phyloP scores from a whole-genome alignment of 176 grass and related monocot species.

The Oryza glumipatula region DNA sequence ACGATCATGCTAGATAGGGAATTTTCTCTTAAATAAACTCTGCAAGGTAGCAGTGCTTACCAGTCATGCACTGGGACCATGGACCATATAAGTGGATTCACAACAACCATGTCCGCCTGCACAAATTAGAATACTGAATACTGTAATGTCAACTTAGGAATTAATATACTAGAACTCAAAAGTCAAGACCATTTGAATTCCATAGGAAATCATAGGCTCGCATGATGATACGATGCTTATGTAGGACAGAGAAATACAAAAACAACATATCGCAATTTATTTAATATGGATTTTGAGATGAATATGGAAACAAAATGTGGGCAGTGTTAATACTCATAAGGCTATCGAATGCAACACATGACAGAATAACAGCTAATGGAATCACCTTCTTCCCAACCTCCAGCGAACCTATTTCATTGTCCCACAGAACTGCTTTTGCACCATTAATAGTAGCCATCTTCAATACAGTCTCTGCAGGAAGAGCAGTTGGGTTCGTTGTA shows the following conservation, averaged over 20 bases:
- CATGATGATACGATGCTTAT: background rate
- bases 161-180: background rate
- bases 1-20: too few species aligned
- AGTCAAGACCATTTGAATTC: background rate
- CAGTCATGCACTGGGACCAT: constrained; percentile 91
- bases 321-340: background rate
- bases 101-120: constrained; percentile 82
- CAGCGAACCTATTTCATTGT: constrained; percentile 88
- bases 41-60: constrained; percentile 43
- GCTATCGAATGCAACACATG: constrained; percentile 12
- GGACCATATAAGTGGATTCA: constrained; percentile 87
- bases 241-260: background rate
- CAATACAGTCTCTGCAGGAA: constrained; percentile 72
- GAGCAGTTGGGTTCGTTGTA: constrained; percentile 73
- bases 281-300: background rate
- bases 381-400: constrained; percentile 87
- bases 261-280: background rate
- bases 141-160: constrained; percentile 7
- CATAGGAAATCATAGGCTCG: background rate
- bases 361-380: constrained; percentile 29
- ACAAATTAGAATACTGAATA: constrained; percentile 29
- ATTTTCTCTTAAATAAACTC: background rate
- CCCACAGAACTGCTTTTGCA: constrained; percentile 90
- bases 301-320: background rate
- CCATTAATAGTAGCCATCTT: constrained; percentile 87